Base-by-base conservation (phyloP, 179 eudicot genomes). In the Patellifolia procumbens region DNA sequence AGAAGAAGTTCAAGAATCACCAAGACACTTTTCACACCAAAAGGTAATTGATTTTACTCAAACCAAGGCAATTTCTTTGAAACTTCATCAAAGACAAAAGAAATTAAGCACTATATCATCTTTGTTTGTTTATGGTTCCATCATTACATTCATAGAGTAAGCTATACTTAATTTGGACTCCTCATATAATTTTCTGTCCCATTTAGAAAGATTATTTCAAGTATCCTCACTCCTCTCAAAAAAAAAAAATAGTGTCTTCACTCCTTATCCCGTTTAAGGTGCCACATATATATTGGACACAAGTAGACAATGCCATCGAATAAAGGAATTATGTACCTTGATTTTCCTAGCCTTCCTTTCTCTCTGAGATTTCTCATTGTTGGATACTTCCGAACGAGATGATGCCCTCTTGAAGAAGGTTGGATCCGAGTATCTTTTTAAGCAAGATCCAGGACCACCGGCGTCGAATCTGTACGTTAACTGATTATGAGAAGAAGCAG, bases 341-440 rank as follows among this genome's bases (percentile, higher is more conserved):
- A 78, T 80, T 84, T 83, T 88, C 68, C 79, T 83, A 76, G 83
- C 83, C 82, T 91, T 91, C 83, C 85, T 88, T 74, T 81, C 86
- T 76, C 76, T 84, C 61, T 70, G 79, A 48, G 81, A 71, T 81
- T 85, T 88, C 68, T 84, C 83, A 39, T 68, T 65, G 76, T 65
- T 78, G 66, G 71, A 76, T 78, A 78, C 83, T 75, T 75, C 81
- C 73, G 84, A 84, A 59, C 79, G 80, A 70, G 87, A 87, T 39
- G 96, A 91, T 71, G 94, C 87, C 83, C 88, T 89, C 80, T 74
- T 87, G 78, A 96, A 91, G 87, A 93, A 90, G 48, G 96, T 81
- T 51, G 99, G 96, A 88, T 96, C 99, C 49, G 99, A 91, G 85
- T 96, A 96, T 77, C 92, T 89, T 83, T 88, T 96, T 76, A 93